Conservation (phyloP, 2,329 filamentous ascomycete species). For the Talaromyces sp. region DNA sequence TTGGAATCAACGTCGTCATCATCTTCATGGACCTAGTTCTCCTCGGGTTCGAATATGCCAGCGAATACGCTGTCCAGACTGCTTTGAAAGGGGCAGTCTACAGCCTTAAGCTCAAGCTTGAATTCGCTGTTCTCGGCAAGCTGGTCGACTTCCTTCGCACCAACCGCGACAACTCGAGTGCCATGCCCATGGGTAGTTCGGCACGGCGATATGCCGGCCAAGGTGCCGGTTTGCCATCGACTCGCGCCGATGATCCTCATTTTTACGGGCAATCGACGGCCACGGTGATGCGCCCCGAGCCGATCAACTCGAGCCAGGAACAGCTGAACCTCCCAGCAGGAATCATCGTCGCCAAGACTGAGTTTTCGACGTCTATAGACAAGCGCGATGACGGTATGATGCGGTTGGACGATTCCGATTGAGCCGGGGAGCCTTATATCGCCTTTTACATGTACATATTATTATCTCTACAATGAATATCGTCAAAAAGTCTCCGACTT, state of each 20-base stretch:
- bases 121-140: constrained; percentile 48
- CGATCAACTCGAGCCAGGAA: constrained; percentile 10
- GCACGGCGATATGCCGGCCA: constrained; percentile 7
- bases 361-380: constrained; percentile 18
- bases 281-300: constrained; percentile 1
- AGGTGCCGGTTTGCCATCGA: constrained; percentile 7
- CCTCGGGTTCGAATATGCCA: constrained; percentile 39
- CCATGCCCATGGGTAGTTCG: constrained; percentile 17
- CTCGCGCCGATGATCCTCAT: constrained; percentile 6
- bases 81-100: constrained; percentile 44
- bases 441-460: neutral
- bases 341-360: constrained; percentile 19
- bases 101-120: constrained; percentile 46
- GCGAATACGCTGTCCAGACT: constrained; percentile 40
- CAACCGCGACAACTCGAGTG: constrained; percentile 12
- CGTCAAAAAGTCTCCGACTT: neutral
- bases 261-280: constrained; percentile 12
- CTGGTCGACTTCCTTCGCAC: constrained; percentile 36
- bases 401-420: constrained; percentile 2
- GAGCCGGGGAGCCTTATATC: neutral
- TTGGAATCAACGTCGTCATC: constrained; percentile 46
- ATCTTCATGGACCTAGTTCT: constrained; percentile 43
- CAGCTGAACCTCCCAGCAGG: constrained; percentile 14
- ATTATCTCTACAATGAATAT: neutral
- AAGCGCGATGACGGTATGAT: neutral